A percentile compares a stretch with the other conserved stretches of the same genome.
Evolutionary conservation across 192 early-diverging fungal genomes (phyloP).

Genomic region (Jimgerdemannia flammicorona): DNA sequence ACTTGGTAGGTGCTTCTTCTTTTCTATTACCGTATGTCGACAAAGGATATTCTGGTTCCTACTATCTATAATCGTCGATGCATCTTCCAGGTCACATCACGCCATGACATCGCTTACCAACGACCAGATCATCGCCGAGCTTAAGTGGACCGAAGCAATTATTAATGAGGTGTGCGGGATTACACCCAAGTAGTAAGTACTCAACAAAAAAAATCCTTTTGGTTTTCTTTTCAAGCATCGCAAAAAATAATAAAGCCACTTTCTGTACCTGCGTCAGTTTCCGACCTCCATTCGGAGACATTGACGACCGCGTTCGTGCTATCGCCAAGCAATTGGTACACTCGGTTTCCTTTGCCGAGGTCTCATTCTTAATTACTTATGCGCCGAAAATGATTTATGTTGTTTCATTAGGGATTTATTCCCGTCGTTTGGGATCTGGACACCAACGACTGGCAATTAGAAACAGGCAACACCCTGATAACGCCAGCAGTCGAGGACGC

Average conservation of each 20-base stretch:
- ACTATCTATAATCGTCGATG: conserved; percentile 18
- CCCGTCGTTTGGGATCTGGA: conserved; percentile 32
- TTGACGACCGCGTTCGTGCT: conserved; percentile 68
- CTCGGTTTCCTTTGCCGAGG: neutral
- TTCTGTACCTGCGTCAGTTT: conserved; percentile 14
- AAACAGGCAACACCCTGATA: conserved; percentile 1
- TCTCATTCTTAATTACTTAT: neutral
- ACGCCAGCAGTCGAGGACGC: conserved; percentile 20
- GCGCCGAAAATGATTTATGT: neutral
- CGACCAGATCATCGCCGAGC: conserved; percentile 60
- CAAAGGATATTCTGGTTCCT: conserved; percentile 30
- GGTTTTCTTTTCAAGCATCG: neutral
- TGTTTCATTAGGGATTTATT: conserved; percentile 19
- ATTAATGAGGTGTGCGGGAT: conserved; percentile 49
- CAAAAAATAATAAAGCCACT: neutral
- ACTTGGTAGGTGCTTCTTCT: conserved; percentile 36
- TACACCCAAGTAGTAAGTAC: conserved; percentile 36
- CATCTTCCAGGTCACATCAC: conserved; percentile 47
- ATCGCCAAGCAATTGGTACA: conserved; percentile 52
- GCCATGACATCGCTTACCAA: conserved; percentile 50
- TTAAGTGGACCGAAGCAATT: conserved; percentile 49
- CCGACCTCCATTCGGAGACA: conserved; percentile 71
- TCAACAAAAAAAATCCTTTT: conserved; percentile 1
- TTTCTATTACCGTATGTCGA: conserved; percentile 35
- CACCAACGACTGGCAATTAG: conserved; percentile 46